phyloP scores from a whole-genome alignment of 345 rosid species.

The Nasturtium officinale region DNA sequence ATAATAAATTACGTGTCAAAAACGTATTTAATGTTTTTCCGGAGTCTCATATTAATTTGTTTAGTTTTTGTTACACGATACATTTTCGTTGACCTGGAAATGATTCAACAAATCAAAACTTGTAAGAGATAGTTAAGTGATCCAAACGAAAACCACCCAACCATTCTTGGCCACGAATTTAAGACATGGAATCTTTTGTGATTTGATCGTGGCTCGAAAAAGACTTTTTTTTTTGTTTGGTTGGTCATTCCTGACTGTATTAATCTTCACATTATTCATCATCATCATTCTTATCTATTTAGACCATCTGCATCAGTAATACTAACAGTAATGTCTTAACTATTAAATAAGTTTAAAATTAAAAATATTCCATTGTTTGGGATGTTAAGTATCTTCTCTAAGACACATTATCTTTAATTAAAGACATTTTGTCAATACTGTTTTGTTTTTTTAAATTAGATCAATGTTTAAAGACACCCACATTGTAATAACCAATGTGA shows the following conservation, averaged over 20 bases:
- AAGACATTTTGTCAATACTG: too few relatives aligned
- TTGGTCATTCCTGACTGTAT: neutral
- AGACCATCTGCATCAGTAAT: too few relatives aligned
- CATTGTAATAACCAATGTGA: too few relatives aligned
- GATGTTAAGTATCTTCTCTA: too few relatives aligned
- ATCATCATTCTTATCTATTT: conserved; percentile 15
- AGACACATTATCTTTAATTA: too few relatives aligned
- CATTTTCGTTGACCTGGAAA: conserved; percentile 8
- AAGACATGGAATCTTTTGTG: conserved; percentile 1
- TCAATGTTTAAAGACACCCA: too few relatives aligned
- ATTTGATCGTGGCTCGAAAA: conserved; percentile 34
- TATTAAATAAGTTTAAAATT: too few relatives aligned
- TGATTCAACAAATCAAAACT: conserved; percentile 9
- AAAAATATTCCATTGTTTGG: too few relatives aligned
- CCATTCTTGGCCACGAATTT: conserved; percentile 24
- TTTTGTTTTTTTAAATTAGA: too few relatives aligned
- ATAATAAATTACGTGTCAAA: neutral
- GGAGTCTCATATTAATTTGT: neutral
- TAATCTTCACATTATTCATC: conserved; percentile 19
- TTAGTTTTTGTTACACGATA: neutral
- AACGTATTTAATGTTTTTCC: neutral
- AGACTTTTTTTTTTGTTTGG: conserved; percentile 1
- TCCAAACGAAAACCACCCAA: conserved; percentile 15
- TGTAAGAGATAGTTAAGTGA: conserved; percentile 14
- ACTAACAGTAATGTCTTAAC: too few relatives aligned